These are phyloP conservation scores for Raddia guianensis DNA, from an alignment of 176 grass and related monocot genomes.

Conservation along the genomic window DNA sequence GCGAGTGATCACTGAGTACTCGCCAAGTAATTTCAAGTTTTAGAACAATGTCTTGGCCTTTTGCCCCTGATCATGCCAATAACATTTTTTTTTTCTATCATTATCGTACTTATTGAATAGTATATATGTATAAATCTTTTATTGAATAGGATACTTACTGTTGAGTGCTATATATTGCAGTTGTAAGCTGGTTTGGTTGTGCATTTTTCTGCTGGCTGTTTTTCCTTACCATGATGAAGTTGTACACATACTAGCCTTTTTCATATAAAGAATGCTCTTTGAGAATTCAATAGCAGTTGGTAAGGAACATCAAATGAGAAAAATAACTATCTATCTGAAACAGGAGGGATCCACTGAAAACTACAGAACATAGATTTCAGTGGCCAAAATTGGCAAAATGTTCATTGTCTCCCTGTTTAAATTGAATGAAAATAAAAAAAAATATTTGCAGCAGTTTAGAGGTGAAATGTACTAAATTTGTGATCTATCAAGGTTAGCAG, in stretches of 20 bases:
- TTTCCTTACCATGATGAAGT: slow-evolving; percentile 21
- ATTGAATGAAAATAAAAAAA: not conserved
- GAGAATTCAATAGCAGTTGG: not conserved
- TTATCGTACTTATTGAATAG: not conserved
- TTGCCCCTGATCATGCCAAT: not conserved
- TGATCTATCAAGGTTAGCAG: slow-evolving; percentile 15
- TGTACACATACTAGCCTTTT: not conserved
- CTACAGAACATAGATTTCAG: not conserved
- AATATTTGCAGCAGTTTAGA: slow-evolving; percentile 8
- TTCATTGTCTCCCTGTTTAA: not conserved
- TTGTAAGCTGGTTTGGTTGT: slow-evolving; percentile 1
- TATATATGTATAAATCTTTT: slow-evolving; percentile 12
- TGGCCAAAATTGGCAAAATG: slow-evolving; percentile 6
- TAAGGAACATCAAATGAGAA: not conserved
- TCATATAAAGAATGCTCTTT: not conserved
- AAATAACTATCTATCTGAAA: slow-evolving; percentile 21
- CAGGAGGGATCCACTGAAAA: slow-evolving; percentile 3
- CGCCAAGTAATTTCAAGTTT: too few species aligned
- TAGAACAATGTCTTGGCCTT: not conserved
- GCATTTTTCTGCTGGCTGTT: slow-evolving; percentile 1
- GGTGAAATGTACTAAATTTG: slow-evolving; percentile 12
- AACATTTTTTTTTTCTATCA: not conserved
- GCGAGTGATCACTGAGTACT: too few species aligned
- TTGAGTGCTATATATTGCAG: slow-evolving; percentile 25
- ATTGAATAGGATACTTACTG: slow-evolving; percentile 20